A percentile compares a stretch with the other conserved stretches of the same genome.
phyloP scores from a whole-genome alignment of 2,329 filamentous ascomycete genomes.

The Beauveria scarabaeidicola region DNA sequence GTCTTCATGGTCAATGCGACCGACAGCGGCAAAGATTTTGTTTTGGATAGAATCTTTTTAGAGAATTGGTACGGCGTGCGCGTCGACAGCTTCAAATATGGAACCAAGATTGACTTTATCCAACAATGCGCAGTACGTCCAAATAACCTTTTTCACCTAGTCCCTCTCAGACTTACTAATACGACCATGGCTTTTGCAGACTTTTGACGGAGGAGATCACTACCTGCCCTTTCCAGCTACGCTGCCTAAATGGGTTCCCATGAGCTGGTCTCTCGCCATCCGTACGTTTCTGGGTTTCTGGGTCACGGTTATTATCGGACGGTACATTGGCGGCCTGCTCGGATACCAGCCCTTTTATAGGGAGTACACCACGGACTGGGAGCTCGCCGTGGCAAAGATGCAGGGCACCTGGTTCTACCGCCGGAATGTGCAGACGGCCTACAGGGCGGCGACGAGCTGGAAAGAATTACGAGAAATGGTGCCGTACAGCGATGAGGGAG shows the following conservation, averaged over 20 bases:
- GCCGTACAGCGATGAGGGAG: neutral
- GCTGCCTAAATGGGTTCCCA: neutral
- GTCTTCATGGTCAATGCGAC: neutral
- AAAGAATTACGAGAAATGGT: neutral
- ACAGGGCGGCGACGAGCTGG: neutral
- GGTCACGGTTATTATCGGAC: neutral
- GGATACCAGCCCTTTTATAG: neutral
- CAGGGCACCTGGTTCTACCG: neutral
- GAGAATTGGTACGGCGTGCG: neutral
- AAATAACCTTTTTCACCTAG: too few species aligned
- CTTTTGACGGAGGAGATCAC: neutral
- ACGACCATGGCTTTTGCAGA: neutral
- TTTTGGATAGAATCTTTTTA: neutral
- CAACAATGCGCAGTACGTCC: neutral
- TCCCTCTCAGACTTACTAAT: neutral
- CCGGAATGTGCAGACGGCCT: neutral
- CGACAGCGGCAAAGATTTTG: neutral
- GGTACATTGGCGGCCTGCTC: neutral
- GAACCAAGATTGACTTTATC: neutral
- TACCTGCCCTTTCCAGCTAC: neutral
- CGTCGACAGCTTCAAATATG: neutral
- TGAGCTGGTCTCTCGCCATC: neutral
- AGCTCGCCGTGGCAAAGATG: neutral
- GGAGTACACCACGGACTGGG: neutral
- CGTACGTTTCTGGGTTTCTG: neutral